Conservation (phyloP, 2,329 filamentous ascomycete genomes). For the Stemphylium lycopersici region DNA sequence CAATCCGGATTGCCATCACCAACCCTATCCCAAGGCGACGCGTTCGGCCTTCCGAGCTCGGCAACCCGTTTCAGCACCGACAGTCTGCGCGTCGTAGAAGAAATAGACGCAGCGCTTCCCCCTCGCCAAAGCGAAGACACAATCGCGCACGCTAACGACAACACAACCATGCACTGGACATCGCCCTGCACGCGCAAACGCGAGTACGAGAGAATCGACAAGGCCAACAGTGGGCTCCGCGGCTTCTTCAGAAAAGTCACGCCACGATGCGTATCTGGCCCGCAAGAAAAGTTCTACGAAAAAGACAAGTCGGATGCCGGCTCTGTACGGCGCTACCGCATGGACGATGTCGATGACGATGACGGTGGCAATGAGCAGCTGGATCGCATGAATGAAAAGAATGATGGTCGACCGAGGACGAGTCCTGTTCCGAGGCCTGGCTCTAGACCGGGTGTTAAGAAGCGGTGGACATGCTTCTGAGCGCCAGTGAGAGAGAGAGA, state of each 20-base stretch:
- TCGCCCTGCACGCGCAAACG: constrained; percentile 42
- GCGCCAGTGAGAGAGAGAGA: not conserved
- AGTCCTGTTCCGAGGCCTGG: constrained; percentile 18
- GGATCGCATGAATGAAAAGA: constrained; percentile 28
- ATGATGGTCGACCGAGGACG: constrained; percentile 18
- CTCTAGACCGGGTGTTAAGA: constrained; percentile 15
- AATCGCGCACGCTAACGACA: not conserved
- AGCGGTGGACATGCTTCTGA: constrained; percentile 39
- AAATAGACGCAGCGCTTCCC: constrained; percentile 8
- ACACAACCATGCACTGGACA: constrained; percentile 46
- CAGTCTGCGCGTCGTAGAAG: constrained; percentile 17
- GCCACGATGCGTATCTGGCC: constrained; percentile 43
- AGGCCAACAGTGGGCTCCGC: constrained; percentile 45
- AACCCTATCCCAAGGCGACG: constrained; percentile 27
- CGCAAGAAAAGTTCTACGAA: constrained; percentile 45
- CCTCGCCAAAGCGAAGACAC: constrained; percentile 27
- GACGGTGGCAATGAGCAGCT: constrained; percentile 11
- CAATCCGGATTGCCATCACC: constrained; percentile 29
- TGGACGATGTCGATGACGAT: constrained; percentile 30
- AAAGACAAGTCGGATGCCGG: constrained; percentile 44
- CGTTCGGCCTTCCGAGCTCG: constrained; percentile 11
- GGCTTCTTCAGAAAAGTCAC: constrained; percentile 41
- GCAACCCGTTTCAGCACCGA: constrained; percentile 27
- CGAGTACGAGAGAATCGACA: constrained; percentile 48
- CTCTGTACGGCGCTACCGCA: constrained; percentile 47